Base-by-base conservation (phyloP, 129 eudicot species). In the Rutidosis leptorrhynchoides region DNA sequence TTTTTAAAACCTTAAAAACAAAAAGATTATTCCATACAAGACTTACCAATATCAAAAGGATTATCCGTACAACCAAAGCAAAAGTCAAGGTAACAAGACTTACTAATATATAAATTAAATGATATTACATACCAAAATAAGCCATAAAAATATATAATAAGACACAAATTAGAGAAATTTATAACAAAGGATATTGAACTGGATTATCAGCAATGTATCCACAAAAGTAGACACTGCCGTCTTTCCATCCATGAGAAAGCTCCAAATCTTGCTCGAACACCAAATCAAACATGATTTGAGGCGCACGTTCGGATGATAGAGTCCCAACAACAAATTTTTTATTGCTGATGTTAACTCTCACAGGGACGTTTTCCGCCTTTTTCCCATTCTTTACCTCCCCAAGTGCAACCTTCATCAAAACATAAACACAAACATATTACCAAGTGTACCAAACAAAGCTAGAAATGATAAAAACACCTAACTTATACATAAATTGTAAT, bases 161-260 rank as follows among this genome's bases (percentile, higher is more conserved):
- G 14, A 21, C 28, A 20, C 27, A n/a, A 54, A 60, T 9, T 37
- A 37, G 43, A 9, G 43, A 6, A 15, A 12, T 45, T n/a, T 0
- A 35, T 7, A 33, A 60, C 15, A 42, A 76, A 76, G 80, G 80
- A 76, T 76, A 76, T 71, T 33, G 69, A 1, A 66, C 33, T 7
- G 58, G 69, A 30, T 62, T 67, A 20, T 76, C 87, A 21, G 91
- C 84, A 15, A 69, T 49, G 45, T 90, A 90, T 51, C 97, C 97
- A 52, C 80, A 52, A 22, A 90, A 85, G 83, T 78, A 83, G 26
- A 90, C 77, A 49, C 95, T 90, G 19, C 95, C 97, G 65, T 80
- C 80, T 65, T 90, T 90, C 87, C 80, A 80, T 43, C 78, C 90
- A 83, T 90, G 97, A 0, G 95, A 90, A 19, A 90, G 86, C 74